Evolutionary conservation across 208 protist species (phyloP), one percentile per base, ranked within the genome.

Genomic region (Wallacemonas sp.): DNA sequence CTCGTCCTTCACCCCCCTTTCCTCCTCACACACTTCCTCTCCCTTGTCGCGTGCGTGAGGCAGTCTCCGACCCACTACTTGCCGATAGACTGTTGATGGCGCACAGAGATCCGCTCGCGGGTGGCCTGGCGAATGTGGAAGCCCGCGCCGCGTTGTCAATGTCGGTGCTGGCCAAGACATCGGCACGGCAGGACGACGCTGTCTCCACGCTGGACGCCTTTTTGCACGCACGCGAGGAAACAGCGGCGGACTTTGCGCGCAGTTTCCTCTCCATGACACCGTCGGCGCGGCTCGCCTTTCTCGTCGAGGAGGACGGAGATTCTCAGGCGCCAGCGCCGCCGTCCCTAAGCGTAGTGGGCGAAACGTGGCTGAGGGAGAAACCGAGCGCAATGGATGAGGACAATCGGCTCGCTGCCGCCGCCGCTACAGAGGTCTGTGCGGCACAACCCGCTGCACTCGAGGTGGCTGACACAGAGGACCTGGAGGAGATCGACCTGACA

Each of bases 401-500:
- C 21, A 50, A 33, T 10, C 19, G 52, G 0, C 58, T 55, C 1
- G 48, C 54, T 8, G 15, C 30, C 12, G 37, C 34, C 5, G 45
- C 27, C 8, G n/a, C 30, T 67, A 29, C 66, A 32, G 2, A 38
- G n/a, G 0, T 63, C 62, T 15, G 46, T 78, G 1, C 52, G 59
- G 27, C 50, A 17, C 0, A 38, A 67, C 24, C n/a, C 44, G 38
- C 30, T 46, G 34, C 44, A 52, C 4, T 24, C 27, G 19, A 4
- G 53, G 22, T 21, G 5, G 36, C n/a, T 8, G 66, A 50, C 19
- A 17, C 12, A 1, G 44, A 72, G 3, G 79, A 59, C 0, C 10
- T 76, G 46, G 81, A 81, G 12, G 63, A 69, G 42, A 59, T 83
- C 17, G 67, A 74, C 58, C 19, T 84, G 22, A 59, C 65, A 38